These are phyloP conservation scores for Aureobasidium sp. DNA, from an alignment of 2,329 filamentous ascomycete genomes.

Conservation along the genomic window DNA sequence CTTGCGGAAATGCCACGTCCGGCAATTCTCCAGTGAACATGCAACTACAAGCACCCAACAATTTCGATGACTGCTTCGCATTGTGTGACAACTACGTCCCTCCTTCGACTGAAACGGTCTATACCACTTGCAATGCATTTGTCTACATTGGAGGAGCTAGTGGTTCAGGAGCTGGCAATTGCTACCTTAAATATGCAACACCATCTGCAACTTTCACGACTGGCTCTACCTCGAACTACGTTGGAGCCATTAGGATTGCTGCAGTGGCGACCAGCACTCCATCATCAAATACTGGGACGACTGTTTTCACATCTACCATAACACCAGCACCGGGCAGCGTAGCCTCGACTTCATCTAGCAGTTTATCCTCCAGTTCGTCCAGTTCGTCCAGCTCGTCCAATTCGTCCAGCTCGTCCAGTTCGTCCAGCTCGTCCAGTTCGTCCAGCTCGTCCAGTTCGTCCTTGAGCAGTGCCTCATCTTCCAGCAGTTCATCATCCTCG, in stretches of 20 bases:
- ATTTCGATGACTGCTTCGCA: conserved; percentile 16
- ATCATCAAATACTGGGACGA: too few relatives aligned
- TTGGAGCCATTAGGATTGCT: neutral
- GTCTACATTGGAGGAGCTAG: conserved; percentile 10
- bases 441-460: too few relatives aligned
- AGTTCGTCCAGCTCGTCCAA: too few relatives aligned
- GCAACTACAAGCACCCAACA: neutral
- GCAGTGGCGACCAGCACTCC: neutral
- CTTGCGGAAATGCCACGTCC: conserved; percentile 8
- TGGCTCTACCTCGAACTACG: neutral
- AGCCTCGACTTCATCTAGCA: neutral
- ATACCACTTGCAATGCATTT: conserved; percentile 11
- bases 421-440: too few relatives aligned
- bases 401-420: too few relatives aligned
- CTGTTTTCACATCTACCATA: neutral
- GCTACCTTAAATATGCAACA: conserved; percentile 11
- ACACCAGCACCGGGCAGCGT: neutral
- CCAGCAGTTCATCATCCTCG: neutral
- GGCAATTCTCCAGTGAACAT: neutral
- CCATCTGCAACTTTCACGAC: too few relatives aligned
- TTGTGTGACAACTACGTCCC: conserved; percentile 2
- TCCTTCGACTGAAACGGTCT: neutral
- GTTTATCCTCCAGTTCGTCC: too few relatives aligned
- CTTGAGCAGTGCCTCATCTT: neutral
- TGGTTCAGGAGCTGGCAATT: conserved; percentile 14